Base-by-base conservation (phyloP, 163 green algal species). In the Coccomyxa subellipsoidea region DNA sequence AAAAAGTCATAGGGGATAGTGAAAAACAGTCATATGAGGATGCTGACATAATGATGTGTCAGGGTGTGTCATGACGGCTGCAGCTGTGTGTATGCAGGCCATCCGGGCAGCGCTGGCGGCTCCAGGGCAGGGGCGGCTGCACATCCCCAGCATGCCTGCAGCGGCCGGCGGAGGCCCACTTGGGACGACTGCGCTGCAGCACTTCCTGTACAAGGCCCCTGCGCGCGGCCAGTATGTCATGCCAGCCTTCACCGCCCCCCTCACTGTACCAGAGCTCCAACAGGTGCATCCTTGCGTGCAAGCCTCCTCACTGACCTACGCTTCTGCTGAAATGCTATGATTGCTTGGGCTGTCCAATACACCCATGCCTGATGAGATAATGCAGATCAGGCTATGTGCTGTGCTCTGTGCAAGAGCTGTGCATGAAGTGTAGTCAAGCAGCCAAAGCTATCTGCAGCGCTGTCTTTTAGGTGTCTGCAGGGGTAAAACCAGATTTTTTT, bases 171-270 rank as follows among this genome's bases (percentile, higher is more conserved):
- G 87, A 1, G 86, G 88, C 12, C 23, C 31, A 35, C 7, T 83
- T 6, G 88, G 86, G 29, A 70, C 21, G 4, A 86, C 86, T 2
- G 83, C 87, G 1, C 85, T 92, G 40, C 89, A 84, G 81, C 89
- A 92, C 84, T 89, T 89, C 18, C 72, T 90, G 3, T 83, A 88
- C 31, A 79, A 83, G 25, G 85, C 82, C 12, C 81, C 85, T 1
- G 47, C 82, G 7, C 79, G 84, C 7, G 53, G 69, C 12, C 89
- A 92, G 86, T 77, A 84, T 32, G 37, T 90, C 53, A 78, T 66
- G 29, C 80, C 84, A n/a, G 72, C 78, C 39, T 89, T 81, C 47
- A 31, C 27, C 0, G 47, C 73, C 27, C 81, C 81, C 5, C 54
- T 84, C 12, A 73, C 27, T 23, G 0, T 73, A 8, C 66, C 66